Evolutionary conservation across 257 asterid genomes (phyloP).

Genomic region (Solanum paucissectum): DNA sequence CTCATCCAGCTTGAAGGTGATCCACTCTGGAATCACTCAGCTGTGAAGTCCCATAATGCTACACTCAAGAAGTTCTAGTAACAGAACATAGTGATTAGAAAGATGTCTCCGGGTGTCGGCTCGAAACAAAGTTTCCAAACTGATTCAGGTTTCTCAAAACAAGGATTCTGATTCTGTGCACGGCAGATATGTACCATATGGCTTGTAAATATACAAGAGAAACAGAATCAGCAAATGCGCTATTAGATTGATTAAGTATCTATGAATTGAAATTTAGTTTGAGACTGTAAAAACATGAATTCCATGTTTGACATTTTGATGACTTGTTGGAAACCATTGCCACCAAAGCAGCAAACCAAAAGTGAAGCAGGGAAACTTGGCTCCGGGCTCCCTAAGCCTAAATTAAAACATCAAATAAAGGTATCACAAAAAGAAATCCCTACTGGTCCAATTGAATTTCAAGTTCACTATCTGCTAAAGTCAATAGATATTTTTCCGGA

Average conservation of each 20-base stretch:
- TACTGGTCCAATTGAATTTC: background rate
- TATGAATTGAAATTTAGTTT: slow-evolving; percentile 1
- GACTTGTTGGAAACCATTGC: slow-evolving; percentile 8
- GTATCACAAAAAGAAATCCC: background rate
- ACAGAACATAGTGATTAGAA: too few species aligned
- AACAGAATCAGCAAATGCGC: background rate
- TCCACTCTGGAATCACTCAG: background rate
- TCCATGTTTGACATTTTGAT: slow-evolving; percentile 8
- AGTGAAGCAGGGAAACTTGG: slow-evolving; percentile 12
- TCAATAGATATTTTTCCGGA: background rate
- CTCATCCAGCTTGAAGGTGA: slow-evolving; percentile 11
- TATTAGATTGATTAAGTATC: background rate
- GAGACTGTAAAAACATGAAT: slow-evolving; percentile 10
- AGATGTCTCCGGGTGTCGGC: background rate
- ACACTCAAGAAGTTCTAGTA: background rate
- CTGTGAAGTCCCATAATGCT: background rate
- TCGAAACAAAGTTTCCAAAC: background rate
- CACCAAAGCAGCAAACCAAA: slow-evolving; percentile 16
- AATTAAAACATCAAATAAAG: background rate
- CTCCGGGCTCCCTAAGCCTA: background rate
- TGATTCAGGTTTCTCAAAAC: slow-evolving; percentile 16
- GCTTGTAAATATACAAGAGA: background rate
- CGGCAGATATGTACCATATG: slow-evolving; percentile 3
- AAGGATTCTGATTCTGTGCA: slow-evolving; percentile 7
- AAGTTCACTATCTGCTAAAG: background rate